Evolutionary conservation across 208 protist species (phyloP).

Genomic region (Leptomonas pyrrhocoris): DNA sequence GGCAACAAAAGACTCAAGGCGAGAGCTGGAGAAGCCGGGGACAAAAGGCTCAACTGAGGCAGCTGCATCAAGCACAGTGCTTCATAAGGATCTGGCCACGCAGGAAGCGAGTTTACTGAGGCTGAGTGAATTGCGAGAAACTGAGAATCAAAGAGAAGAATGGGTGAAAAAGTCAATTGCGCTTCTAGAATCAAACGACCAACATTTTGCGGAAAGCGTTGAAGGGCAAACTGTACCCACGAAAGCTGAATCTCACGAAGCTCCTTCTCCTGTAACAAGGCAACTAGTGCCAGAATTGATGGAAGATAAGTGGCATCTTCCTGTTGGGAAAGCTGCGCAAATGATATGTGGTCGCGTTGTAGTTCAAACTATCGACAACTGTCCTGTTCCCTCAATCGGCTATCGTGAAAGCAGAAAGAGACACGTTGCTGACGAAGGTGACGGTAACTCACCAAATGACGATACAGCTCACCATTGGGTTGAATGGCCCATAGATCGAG

Average conservation of each 20-base stretch:
- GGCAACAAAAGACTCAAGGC: not conserved
- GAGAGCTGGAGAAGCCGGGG: not conserved
- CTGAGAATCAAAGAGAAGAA: not conserved
- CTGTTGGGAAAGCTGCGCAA: constrained; percentile 5
- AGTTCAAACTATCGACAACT: not conserved
- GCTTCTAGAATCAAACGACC: not conserved
- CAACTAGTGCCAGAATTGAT: not conserved
- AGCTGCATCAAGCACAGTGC: not conserved
- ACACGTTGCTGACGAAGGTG: not conserved
- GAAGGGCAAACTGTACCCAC: not conserved
- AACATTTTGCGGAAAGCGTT: not conserved
- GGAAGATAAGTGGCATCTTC: constrained; percentile 2
- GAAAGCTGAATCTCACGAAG: not conserved
- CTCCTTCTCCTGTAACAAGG: not conserved
- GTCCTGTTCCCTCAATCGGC: not conserved
- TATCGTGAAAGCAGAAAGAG: not conserved
- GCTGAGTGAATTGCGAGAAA: not conserved
- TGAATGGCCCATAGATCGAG: constrained; percentile 3
- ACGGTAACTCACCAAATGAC: not conserved
- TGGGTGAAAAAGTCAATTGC: constrained; percentile 8
- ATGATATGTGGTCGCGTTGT: not conserved
- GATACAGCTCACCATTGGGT: not conserved
- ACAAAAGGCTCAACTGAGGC: not conserved
- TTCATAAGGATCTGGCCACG: no score
- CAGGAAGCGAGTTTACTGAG: not conserved